Conservation (phyloP, 768 basidiomycete species). For the Leccinum ochraceum region DNA sequence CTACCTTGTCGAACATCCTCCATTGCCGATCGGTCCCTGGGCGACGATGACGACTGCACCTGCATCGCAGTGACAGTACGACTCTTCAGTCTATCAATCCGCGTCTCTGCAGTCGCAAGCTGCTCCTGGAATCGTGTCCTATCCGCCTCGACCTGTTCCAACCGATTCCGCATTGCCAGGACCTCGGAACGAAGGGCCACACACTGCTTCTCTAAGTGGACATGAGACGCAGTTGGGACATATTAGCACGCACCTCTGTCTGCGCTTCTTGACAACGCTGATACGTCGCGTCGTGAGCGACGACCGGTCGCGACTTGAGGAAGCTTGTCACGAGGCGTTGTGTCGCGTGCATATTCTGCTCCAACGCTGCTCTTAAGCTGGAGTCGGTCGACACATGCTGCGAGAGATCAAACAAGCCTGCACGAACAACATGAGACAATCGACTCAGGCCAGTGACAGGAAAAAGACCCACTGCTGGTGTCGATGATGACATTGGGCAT, state of each 20-base stretch:
- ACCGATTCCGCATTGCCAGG: slow-evolving; percentile 45
- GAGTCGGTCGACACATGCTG: slow-evolving; percentile 34
- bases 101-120: slow-evolving; percentile 58
- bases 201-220: slow-evolving; percentile 43
- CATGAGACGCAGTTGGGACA: not conserved
- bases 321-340: slow-evolving; percentile 60
- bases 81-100: slow-evolving; percentile 61
- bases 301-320: slow-evolving; percentile 38
- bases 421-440: not conserved
- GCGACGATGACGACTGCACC: slow-evolving; percentile 36
- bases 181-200: slow-evolving; percentile 60
- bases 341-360: slow-evolving; percentile 58
- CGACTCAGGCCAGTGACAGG: not conserved
- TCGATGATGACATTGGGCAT: slow-evolving; percentile 43
- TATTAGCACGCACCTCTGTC: slow-evolving; percentile 53
- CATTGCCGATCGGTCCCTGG: slow-evolving; percentile 31
- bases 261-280: slow-evolving; percentile 52
- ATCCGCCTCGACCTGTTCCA: slow-evolving; percentile 52
- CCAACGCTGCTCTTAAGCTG: slow-evolving; percentile 43
- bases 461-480: slow-evolving; percentile 38
- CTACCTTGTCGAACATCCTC: slow-evolving; percentile 35
- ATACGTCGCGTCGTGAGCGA: slow-evolving; percentile 42
- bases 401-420: slow-evolving; percentile 36
- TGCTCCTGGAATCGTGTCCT: slow-evolving; percentile 50
- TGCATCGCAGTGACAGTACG: slow-evolving; percentile 51